These are phyloP conservation scores for Naganishia sp. DNA, from an alignment of 1,284 basidiomycete species.

Conservation along the genomic window DNA sequence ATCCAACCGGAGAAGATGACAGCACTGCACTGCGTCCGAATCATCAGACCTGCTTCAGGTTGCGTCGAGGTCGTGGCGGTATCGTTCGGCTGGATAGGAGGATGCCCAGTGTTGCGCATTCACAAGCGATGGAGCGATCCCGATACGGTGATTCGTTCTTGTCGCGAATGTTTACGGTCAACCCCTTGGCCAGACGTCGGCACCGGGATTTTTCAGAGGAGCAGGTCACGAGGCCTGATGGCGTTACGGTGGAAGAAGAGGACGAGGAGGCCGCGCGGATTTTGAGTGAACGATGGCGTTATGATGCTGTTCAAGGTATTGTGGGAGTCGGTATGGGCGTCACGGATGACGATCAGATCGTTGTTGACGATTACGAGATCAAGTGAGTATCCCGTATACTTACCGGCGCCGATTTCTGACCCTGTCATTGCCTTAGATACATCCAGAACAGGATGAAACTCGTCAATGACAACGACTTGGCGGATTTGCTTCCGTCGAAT, in stretches of 20 bases:
- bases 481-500: constrained; percentile 6
- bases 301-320: constrained; percentile 49
- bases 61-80: constrained; percentile 78
- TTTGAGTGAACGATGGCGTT: constrained; percentile 46
- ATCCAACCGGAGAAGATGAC: constrained; percentile 26
- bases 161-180: constrained; percentile 28
- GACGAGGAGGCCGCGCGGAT: constrained; percentile 27
- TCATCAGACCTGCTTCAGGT: constrained; percentile 60
- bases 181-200: constrained; percentile 34
- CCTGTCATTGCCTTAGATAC: not conserved
- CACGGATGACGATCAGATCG: constrained; percentile 48
- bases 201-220: constrained; percentile 46
- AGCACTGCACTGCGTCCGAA: constrained; percentile 32
- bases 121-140: constrained; percentile 44
- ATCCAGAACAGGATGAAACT: constrained; percentile 24
- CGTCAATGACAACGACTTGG: constrained; percentile 44
- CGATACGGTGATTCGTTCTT: constrained; percentile 32
- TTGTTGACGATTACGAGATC: constrained; percentile 53
- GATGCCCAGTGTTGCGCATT: constrained; percentile 36
- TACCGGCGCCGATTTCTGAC: not conserved
- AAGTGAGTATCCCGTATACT: constrained; percentile 40
- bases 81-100: constrained; percentile 76
- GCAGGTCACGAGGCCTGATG: constrained; percentile 28
- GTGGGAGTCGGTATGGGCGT: constrained; percentile 54
- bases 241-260: constrained; percentile 27